phyloP scores from a whole-genome alignment of 1,284 basidiomycete species.

The Inonotus hispidus region DNA sequence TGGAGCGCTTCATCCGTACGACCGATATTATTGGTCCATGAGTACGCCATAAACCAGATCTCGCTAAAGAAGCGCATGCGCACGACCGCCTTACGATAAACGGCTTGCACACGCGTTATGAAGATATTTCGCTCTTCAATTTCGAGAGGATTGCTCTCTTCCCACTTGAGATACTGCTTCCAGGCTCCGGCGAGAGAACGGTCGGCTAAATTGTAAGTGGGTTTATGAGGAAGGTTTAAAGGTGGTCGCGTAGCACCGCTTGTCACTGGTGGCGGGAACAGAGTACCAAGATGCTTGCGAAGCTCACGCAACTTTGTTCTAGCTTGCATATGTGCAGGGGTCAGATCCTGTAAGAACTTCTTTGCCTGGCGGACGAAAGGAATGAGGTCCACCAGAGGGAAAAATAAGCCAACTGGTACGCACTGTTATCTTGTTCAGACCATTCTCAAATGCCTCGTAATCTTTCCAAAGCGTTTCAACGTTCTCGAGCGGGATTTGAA shows the following conservation, averaged over 20 bases:
- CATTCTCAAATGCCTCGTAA: slow-evolving; percentile 90
- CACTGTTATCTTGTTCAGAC: slow-evolving; percentile 85
- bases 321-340: slow-evolving; percentile 89
- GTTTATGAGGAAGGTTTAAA: slow-evolving; percentile 65
- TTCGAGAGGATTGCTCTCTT: slow-evolving; percentile 90
- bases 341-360: slow-evolving; percentile 86
- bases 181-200: slow-evolving; percentile 76
- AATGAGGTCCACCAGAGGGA: not conserved
- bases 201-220: slow-evolving; percentile 72
- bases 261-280: slow-evolving; percentile 50
- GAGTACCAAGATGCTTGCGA: slow-evolving; percentile 59
- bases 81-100: slow-evolving; percentile 84
- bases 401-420: slow-evolving; percentile 17
- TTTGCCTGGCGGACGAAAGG: slow-evolving; percentile 56
- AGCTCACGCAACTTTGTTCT: slow-evolving; percentile 85
- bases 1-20: slow-evolving; percentile 78
- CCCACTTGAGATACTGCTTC: slow-evolving; percentile 94
- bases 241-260: slow-evolving; percentile 29
- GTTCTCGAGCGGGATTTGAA: slow-evolving; percentile 91
- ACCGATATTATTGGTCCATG: slow-evolving; percentile 70
- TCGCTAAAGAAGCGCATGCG: slow-evolving; percentile 94
- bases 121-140: slow-evolving; percentile 75
- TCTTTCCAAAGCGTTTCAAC: slow-evolving; percentile 94
- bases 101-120: slow-evolving; percentile 70
- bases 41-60: slow-evolving; percentile 93